Evolutionary conservation across 805 yeast species (phyloP).

Genomic region (Candida insectorum): DNA sequence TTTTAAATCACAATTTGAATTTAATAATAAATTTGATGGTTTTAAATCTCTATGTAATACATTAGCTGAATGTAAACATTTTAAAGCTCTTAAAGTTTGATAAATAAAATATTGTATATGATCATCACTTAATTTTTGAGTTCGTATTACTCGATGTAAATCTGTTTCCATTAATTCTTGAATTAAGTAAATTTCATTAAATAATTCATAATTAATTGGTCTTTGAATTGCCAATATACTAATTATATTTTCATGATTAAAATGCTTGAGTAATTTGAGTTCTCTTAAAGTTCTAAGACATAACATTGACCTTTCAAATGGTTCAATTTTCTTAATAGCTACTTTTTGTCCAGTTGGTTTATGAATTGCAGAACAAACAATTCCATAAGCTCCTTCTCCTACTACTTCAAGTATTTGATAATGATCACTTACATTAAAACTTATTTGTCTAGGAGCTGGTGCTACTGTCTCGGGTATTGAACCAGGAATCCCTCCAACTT

Average conservation of each 20-base stretch:
- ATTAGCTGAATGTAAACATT: slow-evolving; percentile 90
- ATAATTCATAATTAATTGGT: slow-evolving; percentile 71
- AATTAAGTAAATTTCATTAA: slow-evolving; percentile 83
- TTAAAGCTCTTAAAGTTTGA: slow-evolving; percentile 86
- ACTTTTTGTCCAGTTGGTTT: slow-evolving; percentile 82
- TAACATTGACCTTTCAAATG: slow-evolving; percentile 85
- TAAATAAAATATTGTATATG: slow-evolving; percentile 92
- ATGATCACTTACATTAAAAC: slow-evolving; percentile 85
- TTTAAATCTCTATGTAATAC: slow-evolving; percentile 91
- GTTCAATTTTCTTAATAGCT: slow-evolving; percentile 94
- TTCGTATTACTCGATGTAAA: slow-evolving; percentile 72
- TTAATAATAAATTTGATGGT: slow-evolving; percentile 81
- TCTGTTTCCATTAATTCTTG: slow-evolving; percentile 90
- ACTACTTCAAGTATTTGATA: slow-evolving; percentile 81
- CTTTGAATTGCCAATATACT: slow-evolving; percentile 85
- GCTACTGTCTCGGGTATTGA: neutral
- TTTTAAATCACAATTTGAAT: slow-evolving; percentile 90
- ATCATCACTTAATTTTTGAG: slow-evolving; percentile 84
- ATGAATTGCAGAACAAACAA: slow-evolving; percentile 87
- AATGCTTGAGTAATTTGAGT: slow-evolving; percentile 81
- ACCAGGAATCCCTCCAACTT: too few species aligned
- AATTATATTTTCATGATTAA: slow-evolving; percentile 91
- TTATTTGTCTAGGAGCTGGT: slow-evolving; percentile 23
- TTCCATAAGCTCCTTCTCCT: slow-evolving; percentile 97
- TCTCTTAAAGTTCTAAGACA: slow-evolving; percentile 88